A percentile compares a stretch with the other conserved stretches of the same genome.
Conservation (phyloP, 257 asterid genomes). For the Parsonsia alboflavescens region DNA sequence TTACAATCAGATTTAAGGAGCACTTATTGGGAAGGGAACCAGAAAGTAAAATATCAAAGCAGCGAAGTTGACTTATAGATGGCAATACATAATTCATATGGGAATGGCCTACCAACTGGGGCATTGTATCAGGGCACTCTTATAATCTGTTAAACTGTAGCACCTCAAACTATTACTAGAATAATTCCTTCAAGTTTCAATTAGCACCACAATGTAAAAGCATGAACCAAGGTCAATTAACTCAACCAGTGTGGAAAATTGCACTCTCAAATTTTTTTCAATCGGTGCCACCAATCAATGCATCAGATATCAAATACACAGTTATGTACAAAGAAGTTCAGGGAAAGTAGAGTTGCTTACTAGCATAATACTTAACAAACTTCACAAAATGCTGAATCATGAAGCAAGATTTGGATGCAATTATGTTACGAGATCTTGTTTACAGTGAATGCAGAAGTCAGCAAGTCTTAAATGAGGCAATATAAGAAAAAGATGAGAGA, state of each 20-base stretch:
- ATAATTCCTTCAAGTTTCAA: neutral
- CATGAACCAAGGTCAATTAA: neutral
- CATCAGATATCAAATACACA: neutral
- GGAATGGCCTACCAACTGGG: neutral
- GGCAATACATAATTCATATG: neutral
- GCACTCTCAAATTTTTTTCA: neutral
- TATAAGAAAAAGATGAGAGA: neutral
- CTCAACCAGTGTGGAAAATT: neutral
- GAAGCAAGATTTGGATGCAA: neutral
- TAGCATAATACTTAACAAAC: neutral
- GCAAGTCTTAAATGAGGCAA: neutral
- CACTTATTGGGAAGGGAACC: neutral
- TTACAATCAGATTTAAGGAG: neutral
- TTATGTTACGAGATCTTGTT: neutral
- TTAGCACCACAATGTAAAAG: neutral
- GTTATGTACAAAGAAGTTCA: neutral
- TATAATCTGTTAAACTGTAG: neutral
- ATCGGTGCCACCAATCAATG: neutral
- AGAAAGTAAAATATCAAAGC: neutral
- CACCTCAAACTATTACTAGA: neutral
- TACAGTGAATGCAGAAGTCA: neutral
- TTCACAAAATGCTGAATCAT: neutral
- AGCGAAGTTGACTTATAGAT: neutral
- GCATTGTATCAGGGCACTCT: neutral
- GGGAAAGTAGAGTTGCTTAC: neutral